Percentiles rank a stretch among this genome's conserved stretches.
These are phyloP conservation scores for Penicillium flavigenum DNA, from an alignment of 495 filamentous ascomycete species.

Conservation along the genomic window DNA sequence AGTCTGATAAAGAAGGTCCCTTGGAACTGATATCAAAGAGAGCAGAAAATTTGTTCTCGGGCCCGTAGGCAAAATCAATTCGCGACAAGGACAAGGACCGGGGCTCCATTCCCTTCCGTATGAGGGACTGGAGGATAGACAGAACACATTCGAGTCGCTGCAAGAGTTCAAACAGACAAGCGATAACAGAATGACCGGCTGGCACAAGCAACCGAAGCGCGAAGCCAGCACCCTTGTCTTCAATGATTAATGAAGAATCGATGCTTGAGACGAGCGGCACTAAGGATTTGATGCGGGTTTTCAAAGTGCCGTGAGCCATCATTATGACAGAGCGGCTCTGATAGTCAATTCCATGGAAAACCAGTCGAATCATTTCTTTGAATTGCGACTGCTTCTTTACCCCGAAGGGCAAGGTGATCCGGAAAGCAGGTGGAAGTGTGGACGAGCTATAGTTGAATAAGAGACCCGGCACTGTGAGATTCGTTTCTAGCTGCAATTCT, in stretches of 20 bases:
- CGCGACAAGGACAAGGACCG: slow-evolving; percentile 38
- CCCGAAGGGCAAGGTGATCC: slow-evolving; percentile 30
- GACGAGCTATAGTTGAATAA: slow-evolving; percentile 35
- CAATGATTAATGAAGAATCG: slow-evolving; percentile 37
- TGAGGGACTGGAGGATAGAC: slow-evolving; percentile 41
- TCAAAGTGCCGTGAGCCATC: slow-evolving; percentile 41
- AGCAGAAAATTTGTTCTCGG: slow-evolving; percentile 30
- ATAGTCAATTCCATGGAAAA: slow-evolving; percentile 44
- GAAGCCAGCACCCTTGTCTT: slow-evolving; percentile 37
- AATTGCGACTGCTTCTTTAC: slow-evolving; percentile 33
- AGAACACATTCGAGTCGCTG: slow-evolving; percentile 45
- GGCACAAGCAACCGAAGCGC: slow-evolving; percentile 43
- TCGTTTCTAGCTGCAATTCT: slow-evolving; percentile 33
- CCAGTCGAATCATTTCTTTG: slow-evolving; percentile 39
- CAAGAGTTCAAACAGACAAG: slow-evolving; percentile 38
- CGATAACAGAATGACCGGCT: slow-evolving; percentile 37
- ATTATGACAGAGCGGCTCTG: slow-evolving; percentile 35
- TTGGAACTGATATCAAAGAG: slow-evolving; percentile 33
- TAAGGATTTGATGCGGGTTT: slow-evolving; percentile 27
- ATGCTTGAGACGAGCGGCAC: slow-evolving; percentile 27
- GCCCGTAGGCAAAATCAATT: slow-evolving; percentile 41
- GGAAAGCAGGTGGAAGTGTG: slow-evolving; percentile 35
- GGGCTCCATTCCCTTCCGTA: slow-evolving; percentile 35
- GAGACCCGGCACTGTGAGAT: slow-evolving; percentile 38
- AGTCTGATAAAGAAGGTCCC: slow-evolving; percentile 17